Percentiles rank a stretch among this genome's conserved stretches.
phyloP scores from a whole-genome alignment of 2,329 filamentous ascomycete genomes.

The Dissoconium aciculare region DNA sequence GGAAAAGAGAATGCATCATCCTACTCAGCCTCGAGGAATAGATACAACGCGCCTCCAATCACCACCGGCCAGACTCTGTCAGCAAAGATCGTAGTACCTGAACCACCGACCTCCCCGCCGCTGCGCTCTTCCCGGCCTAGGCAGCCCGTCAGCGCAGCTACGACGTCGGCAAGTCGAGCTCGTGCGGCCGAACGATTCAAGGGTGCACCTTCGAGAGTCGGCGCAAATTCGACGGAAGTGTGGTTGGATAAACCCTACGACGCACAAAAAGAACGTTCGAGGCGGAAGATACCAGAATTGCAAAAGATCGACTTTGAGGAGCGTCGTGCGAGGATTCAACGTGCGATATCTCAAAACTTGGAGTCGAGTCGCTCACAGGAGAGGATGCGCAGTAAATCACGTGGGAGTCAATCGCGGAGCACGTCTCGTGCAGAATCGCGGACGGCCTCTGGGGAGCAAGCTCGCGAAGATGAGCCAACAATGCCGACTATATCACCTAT shows the following conservation, averaged over 20 bases:
- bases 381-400: constrained; percentile 8
- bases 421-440: constrained; percentile 5
- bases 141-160: constrained; percentile 60
- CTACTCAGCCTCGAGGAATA: constrained; percentile 14
- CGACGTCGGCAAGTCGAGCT: constrained; percentile 54
- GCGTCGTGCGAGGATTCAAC: constrained; percentile 64
- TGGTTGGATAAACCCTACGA: constrained; percentile 68
- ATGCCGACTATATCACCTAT: too few relatives aligned
- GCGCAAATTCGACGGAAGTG: constrained; percentile 33
- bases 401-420: constrained; percentile 12
- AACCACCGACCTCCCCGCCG: constrained; percentile 60
- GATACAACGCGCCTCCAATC: constrained; percentile 23
- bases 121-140: constrained; percentile 70
- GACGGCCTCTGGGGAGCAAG: constrained; percentile 15
- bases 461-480: constrained; percentile 36
- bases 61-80: constrained; percentile 34
- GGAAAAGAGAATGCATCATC: constrained; percentile 18
- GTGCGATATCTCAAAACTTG: constrained; percentile 74
- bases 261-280: constrained; percentile 38
- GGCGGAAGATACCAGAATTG: constrained; percentile 41
- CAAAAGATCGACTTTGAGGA: constrained; percentile 75
- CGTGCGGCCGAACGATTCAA: constrained; percentile 45
- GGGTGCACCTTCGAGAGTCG: constrained; percentile 28
- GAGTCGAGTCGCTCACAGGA: constrained; percentile 45
- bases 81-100: constrained; percentile 57